phyloP scores from a whole-genome alignment of 768 basidiomycete genomes.

The Xerocomus brunneocitrinus region DNA sequence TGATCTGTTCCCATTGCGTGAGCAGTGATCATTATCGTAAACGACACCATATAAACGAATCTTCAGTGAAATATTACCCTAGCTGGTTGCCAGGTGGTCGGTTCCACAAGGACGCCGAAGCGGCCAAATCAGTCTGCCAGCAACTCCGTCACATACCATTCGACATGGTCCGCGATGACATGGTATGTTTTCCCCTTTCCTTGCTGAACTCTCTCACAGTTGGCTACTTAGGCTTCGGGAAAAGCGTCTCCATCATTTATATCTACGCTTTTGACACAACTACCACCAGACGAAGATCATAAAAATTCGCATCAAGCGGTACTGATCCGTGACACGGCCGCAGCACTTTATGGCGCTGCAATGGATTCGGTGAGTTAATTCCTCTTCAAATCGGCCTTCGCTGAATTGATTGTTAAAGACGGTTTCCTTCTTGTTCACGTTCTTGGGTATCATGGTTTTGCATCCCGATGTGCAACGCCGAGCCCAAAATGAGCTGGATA shows the following conservation, averaged over 20 bases:
- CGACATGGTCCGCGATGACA: conserved; percentile 5
- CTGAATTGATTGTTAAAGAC: conserved; percentile 1
- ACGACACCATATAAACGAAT: neutral
- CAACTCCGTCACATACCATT: conserved; percentile 5
- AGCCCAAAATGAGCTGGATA: conserved; percentile 11
- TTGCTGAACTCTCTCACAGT: too few relatives aligned
- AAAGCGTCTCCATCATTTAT: conserved; percentile 8
- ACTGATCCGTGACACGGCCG: conserved; percentile 13
- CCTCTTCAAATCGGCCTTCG: too few relatives aligned
- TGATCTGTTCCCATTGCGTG: conserved; percentile 5
- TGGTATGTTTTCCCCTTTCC: neutral
- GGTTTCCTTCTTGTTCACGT: conserved; percentile 2
- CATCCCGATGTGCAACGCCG: conserved; percentile 12
- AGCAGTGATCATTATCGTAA: neutral
- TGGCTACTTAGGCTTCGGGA: conserved; percentile 3
- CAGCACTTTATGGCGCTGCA: conserved; percentile 7
- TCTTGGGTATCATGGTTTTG: conserved; percentile 13
- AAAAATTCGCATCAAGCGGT: conserved; percentile 1
- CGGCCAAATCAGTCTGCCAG: neutral
- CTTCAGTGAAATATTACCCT: conserved; percentile 12
- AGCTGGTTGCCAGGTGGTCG: conserved; percentile 12
- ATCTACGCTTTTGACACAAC: conserved; percentile 10
- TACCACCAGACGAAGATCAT: conserved; percentile 8
- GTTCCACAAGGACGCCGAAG: conserved; percentile 8
- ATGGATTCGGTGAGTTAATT: conserved; percentile 7